phyloP scores from a whole-genome alignment of 179 eudicot species.

The Gypsophila paniculata region DNA sequence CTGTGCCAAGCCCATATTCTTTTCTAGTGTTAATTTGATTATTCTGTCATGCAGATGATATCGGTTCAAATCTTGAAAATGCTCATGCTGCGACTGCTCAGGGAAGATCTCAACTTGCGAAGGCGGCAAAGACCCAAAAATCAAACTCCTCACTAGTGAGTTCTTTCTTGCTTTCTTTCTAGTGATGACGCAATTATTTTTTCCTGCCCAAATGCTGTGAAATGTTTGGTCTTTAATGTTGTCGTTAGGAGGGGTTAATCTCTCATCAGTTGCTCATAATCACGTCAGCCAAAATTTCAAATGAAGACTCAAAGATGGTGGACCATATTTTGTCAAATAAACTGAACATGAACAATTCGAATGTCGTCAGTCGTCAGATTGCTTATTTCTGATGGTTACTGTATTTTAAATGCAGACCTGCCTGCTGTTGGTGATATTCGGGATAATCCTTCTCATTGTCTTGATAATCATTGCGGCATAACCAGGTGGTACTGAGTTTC shows the following conservation, averaged over 20 bases:
- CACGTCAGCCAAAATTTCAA: background rate
- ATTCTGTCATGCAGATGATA: constrained; percentile 49
- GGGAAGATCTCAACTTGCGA: constrained; percentile 67
- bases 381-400: background rate
- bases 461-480: constrained; percentile 41
- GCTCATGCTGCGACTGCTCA: constrained; percentile 77
- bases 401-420: constrained; percentile 50
- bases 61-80: constrained; percentile 70
- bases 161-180: background rate
- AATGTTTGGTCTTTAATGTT: background rate
- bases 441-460: constrained; percentile 61
- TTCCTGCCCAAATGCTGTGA: background rate
- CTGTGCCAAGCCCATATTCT: background rate
- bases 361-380: background rate
- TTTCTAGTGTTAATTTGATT: background rate
- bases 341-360: background rate
- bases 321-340: background rate
- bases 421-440: constrained; percentile 75
- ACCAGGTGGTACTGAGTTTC: constrained; percentile 7
- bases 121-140: constrained; percentile 77
- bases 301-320: background rate
- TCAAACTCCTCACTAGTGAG: constrained; percentile 87
- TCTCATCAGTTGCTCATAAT: background rate
- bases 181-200: background rate
- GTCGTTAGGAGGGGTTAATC: background rate